Percentiles rank a stretch among this genome's conserved stretches.
Conservation (phyloP, 345 rosid genomes). For the Gossypium bickii region DNA sequence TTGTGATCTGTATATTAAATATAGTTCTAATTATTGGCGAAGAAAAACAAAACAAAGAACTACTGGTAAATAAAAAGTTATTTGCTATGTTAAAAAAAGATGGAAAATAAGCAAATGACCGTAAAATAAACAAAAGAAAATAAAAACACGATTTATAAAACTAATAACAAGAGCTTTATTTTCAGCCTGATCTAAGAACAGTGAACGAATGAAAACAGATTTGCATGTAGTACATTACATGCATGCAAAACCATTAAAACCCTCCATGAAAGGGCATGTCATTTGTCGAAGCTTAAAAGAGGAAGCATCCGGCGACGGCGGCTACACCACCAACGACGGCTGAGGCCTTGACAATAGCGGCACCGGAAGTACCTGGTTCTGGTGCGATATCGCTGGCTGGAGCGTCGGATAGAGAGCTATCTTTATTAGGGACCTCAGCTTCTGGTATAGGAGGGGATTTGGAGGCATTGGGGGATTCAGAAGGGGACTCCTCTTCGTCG, state of each 20-base stretch:
- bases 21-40: too few species aligned
- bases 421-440: neutral
- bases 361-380: neutral
- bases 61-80: neutral
- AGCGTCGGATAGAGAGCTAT: neutral
- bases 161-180: neutral
- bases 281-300: constrained; percentile 14
- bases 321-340: constrained; percentile 15
- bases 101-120: neutral
- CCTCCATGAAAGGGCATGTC: neutral
- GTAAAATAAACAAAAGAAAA: neutral
- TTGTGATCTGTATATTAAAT: too few species aligned
- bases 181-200: neutral
- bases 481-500: neutral
- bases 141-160: neutral
- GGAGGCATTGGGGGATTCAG: constrained; percentile 1
- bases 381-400: neutral
- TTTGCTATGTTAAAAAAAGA: neutral
- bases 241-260: neutral
- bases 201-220: neutral
- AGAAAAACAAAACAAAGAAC: neutral
- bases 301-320: constrained; percentile 14
- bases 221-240: too few species aligned
- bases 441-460: constrained; percentile 21
- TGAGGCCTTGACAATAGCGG: constrained; percentile 13